These are phyloP conservation scores for Hyaloscypha variabilis DNA, from an alignment of 495 filamentous ascomycete species.

Conservation along the genomic window DNA sequence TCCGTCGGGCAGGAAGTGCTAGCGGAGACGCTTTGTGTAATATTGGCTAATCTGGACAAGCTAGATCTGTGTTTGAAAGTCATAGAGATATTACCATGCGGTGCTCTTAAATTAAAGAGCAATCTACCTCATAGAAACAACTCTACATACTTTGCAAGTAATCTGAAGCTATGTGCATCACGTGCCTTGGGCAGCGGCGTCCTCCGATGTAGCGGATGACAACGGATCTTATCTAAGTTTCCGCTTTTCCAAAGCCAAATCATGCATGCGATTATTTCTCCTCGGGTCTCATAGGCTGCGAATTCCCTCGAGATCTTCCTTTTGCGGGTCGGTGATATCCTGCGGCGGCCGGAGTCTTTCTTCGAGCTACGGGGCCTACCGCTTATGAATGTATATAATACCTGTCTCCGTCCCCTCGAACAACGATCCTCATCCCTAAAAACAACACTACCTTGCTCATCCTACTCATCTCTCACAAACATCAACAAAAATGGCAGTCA, in stretches of 20 bases:
- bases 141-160: neutral
- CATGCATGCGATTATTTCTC: neutral
- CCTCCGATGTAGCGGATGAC: neutral
- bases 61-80: no score
- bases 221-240: neutral
- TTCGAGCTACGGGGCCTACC: neutral
- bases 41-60: no score
- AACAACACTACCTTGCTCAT: neutral
- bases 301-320: neutral
- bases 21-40: no score
- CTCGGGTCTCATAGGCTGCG: neutral
- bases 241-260: neutral
- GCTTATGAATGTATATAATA: neutral
- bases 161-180: neutral
- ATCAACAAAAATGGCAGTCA: conserved; percentile 27
- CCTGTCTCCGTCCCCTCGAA: neutral
- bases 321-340: conserved; percentile 1
- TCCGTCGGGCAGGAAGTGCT: no score
- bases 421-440: neutral
- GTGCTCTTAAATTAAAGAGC: neutral
- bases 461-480: neutral
- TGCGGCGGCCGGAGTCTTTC: neutral
- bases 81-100: no score
- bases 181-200: neutral
- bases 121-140: neutral